Evolutionary conservation across 2,329 filamentous ascomycete genomes (phyloP), one percentile per base, ranked within the genome.

Genomic region (Cephalotrichum gorgonifer): DNA sequence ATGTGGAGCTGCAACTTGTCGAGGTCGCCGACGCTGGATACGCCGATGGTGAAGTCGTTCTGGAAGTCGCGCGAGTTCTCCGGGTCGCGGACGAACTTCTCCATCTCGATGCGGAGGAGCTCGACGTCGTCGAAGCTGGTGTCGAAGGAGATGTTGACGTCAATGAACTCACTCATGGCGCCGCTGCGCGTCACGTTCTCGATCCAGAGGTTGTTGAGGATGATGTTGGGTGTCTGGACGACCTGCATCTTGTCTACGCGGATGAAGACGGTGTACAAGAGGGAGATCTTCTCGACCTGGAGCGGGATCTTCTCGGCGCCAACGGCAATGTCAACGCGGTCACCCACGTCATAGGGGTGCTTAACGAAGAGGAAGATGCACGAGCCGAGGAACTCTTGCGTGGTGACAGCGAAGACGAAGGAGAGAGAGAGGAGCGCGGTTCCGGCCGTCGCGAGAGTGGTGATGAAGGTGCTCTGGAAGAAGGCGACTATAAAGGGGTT

Each of bases 311-410:
- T 69, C 53, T 72, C 68, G n/a, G 26, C 45, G 8, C 67, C 63
- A 15, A 73, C 74, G 47, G 64, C 70, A 54, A 97, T 85, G 58
- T 96, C 89, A 41, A 97, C 87, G 25, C 93, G 84, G 64, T 98
- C 93, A 53, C 91, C 90, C 22, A 97, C 89, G 62, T 98, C 93
- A 64, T 86, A 97, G 0, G 93, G 91, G 64, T 98, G 93, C 73
- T 98, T 98, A 72, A 97, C 88, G 60, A 98, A 98, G 1, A 98
- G 72, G 72, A 98, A 98, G 60, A 98, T 95, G 71, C 91, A 97
- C 33, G 90, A 96, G 60, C 91, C 91, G n/a, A 98, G 79, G 54
- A 98, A 86, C 66, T 98, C 93, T 66, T 96, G 90, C 3, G 85
- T 84, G 2, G 90, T 96, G 50, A 85, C 85, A 23, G 90, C 84